These are phyloP conservation scores for Pleurotus djamor DNA, from an alignment of 768 basidiomycete species.

Conservation along the genomic window DNA sequence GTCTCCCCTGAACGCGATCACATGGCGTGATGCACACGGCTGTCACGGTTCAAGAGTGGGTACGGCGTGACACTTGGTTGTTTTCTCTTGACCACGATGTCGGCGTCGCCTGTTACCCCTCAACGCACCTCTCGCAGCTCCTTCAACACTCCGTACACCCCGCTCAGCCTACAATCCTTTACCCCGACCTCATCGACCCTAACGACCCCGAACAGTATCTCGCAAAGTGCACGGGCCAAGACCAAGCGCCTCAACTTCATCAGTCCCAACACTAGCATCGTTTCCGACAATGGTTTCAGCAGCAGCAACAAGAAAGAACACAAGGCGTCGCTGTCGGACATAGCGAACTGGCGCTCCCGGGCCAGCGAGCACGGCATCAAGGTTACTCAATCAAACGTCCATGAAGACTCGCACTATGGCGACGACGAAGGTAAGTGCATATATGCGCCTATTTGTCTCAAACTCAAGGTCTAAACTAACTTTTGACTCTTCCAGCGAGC, in stretches of 20 bases:
- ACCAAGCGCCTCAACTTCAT: slow-evolving; percentile 10
- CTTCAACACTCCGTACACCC: slow-evolving; percentile 60
- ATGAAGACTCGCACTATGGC: slow-evolving; percentile 46
- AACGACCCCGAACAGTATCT: slow-evolving; percentile 57
- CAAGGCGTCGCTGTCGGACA: slow-evolving; percentile 50
- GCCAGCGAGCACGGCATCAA: slow-evolving; percentile 73
- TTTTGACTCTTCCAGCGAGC: slow-evolving; percentile 36
- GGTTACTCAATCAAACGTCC: slow-evolving; percentile 40
- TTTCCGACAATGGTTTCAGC: background rate
- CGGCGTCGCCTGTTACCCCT: slow-evolving; percentile 11
- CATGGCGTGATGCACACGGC: slow-evolving; percentile 1
- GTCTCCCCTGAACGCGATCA: background rate
- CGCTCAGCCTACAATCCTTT: slow-evolving; percentile 65
- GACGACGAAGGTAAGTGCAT: slow-evolving; percentile 49
- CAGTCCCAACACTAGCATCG: slow-evolving; percentile 7
- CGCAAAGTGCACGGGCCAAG: slow-evolving; percentile 12
- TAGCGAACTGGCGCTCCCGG: slow-evolving; percentile 71
- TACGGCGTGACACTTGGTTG: background rate
- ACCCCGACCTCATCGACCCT: slow-evolving; percentile 51
- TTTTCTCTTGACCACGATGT: slow-evolving; percentile 7
- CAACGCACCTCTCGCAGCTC: slow-evolving; percentile 11
- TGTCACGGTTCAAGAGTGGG: slow-evolving; percentile 3
- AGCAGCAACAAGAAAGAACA: slow-evolving; percentile 21
- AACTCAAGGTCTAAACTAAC: background rate
- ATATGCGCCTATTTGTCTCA: slow-evolving; percentile 11